A percentile compares a stretch with the other conserved stretches of the same genome.
Evolutionary conservation across 305 asterid genomes (phyloP).

Genomic region (Fraxinus velutina): DNA sequence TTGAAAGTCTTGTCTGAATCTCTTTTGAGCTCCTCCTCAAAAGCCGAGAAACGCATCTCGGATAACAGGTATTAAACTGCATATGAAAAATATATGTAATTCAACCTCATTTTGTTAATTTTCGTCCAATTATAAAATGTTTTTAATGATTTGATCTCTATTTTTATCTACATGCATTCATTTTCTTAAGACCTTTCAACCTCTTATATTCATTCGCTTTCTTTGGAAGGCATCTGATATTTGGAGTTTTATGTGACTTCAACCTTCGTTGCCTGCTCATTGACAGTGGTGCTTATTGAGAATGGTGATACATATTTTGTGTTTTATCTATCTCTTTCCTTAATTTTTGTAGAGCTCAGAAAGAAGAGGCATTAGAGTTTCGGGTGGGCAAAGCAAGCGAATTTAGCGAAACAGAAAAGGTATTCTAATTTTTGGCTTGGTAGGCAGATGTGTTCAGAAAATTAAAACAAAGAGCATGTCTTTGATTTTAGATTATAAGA

Average conservation of each 20-base stretch:
- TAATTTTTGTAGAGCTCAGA: constrained; percentile 59
- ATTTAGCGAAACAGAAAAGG: constrained; percentile 84
- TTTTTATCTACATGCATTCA: constrained; percentile 4
- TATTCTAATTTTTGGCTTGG: constrained; percentile 26
- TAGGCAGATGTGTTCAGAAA: constrained; percentile 18
- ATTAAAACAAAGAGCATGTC: constrained; percentile 5
- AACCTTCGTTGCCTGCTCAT: constrained; percentile 2
- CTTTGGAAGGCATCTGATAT: constrained; percentile 15
- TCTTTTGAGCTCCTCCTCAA: constrained; percentile 71
- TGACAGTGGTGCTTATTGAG: constrained; percentile 8
- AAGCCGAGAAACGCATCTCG: constrained; percentile 90
- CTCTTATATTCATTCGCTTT: constrained; percentile 3
- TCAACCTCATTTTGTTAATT: neutral
- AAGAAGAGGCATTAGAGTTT: constrained; percentile 84
- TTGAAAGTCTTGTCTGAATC: constrained; percentile 88
- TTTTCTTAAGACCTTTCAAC: neutral
- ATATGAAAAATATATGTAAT: neutral
- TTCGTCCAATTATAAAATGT: neutral
- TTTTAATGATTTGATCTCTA: constrained; percentile 13
- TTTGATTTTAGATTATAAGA: constrained; percentile 13
- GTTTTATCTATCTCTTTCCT: constrained; percentile 23
- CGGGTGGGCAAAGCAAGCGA: constrained; percentile 72
- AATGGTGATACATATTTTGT: constrained; percentile 9
- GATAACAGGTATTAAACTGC: constrained; percentile 61
- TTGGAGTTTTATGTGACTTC: neutral